Percentiles rank a stretch among this genome's conserved stretches.
Evolutionary conservation across 768 basidiomycete genomes (phyloP).

Genomic region (Tephrocybe sp.): DNA sequence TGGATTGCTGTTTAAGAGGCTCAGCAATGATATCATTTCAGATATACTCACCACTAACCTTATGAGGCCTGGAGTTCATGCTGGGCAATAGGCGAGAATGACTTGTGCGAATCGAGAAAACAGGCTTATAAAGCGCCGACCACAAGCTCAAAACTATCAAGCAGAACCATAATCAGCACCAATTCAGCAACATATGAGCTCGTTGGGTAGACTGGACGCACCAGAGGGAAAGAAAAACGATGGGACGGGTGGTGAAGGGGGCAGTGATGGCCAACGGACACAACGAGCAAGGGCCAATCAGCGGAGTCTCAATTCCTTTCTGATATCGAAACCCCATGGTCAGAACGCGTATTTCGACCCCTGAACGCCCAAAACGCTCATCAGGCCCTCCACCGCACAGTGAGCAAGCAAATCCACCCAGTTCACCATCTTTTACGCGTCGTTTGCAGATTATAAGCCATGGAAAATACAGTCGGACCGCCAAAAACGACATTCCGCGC

Average conservation of each 20-base stretch:
- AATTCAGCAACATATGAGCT: not conserved
- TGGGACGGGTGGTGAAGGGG: constrained; percentile 19
- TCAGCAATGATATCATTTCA: constrained; percentile 3
- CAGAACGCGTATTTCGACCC: constrained; percentile 10
- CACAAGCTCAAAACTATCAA: constrained; percentile 13
- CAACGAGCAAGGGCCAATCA: constrained; percentile 22
- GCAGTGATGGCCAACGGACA: constrained; percentile 14
- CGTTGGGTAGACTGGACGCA: not conserved
- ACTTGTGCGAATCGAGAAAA: constrained; percentile 16
- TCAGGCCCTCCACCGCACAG: not conserved
- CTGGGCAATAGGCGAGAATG: constrained; percentile 22
- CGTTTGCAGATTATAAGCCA: constrained; percentile 2
- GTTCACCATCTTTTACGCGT: constrained; percentile 1
- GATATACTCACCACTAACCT: constrained; percentile 36
- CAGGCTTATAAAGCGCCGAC: constrained; percentile 16
- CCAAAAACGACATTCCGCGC: constrained; percentile 1
- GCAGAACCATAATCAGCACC: not conserved
- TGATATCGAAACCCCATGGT: constrained; percentile 15
- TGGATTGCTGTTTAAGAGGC: constrained; percentile 62
- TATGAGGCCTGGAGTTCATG: constrained; percentile 78
- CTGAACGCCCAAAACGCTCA: constrained; percentile 4
- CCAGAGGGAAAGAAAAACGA: constrained; percentile 16
- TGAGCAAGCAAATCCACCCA: not conserved
- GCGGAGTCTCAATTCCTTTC: constrained; percentile 42
- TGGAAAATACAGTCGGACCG: constrained; percentile 2